Evolutionary conservation across 305 asterid species (phyloP).

Genomic region (Rubia peregrina): DNA sequence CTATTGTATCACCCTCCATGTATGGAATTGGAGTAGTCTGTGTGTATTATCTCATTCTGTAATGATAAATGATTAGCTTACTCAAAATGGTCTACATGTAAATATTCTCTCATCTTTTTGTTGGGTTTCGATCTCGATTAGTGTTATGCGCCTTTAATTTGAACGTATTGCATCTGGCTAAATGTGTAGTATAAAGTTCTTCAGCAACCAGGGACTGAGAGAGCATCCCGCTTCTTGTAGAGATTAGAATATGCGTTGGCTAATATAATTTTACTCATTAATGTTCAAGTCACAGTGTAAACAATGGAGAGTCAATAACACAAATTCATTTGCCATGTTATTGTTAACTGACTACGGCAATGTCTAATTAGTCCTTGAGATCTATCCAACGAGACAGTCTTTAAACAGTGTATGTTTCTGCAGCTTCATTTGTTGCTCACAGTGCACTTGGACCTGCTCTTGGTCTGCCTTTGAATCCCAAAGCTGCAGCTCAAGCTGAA

Average conservation of each 20-base stretch:
- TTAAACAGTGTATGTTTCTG: not conserved
- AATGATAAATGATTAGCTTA: too few species aligned
- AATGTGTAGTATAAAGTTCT: not conserved
- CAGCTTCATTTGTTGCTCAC: conserved; percentile 46
- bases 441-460: conserved; percentile 30
- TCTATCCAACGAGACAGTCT: not conserved
- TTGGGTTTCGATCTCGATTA: not conserved
- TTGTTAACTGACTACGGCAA: not conserved
- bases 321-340: not conserved
- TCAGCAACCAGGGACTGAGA: not conserved
- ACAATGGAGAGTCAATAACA: not conserved
- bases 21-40: not conserved
- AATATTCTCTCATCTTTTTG: not conserved
- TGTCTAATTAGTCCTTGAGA: not conserved
- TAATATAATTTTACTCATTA: not conserved
- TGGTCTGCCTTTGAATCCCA: conserved; percentile 45
- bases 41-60: not conserved
- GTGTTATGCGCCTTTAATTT: not conserved
- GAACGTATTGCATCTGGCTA: not conserved
- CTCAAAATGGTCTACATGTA: not conserved
- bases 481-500: conserved; percentile 65
- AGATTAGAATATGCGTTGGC: not conserved
- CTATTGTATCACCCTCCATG: not conserved
- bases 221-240: too few species aligned
- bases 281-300: not conserved